Percentiles rank a stretch among this genome's conserved stretches.
Evolutionary conservation across 2,329 filamentous ascomycete species (phyloP).

Genomic region (Phaeosphaeria sp.): DNA sequence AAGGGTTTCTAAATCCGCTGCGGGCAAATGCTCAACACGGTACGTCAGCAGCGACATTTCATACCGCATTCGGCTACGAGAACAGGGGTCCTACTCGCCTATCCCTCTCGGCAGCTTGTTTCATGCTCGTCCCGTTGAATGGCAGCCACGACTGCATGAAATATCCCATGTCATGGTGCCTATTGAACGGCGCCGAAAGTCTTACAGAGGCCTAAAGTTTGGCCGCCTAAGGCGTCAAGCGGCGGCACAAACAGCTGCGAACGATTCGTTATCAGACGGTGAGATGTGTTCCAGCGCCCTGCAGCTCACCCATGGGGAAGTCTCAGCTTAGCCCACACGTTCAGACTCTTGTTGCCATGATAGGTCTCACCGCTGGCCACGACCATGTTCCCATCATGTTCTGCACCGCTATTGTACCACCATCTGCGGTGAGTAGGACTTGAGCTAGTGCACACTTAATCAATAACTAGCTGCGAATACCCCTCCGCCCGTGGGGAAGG

Average conservation of each 20-base stretch:
- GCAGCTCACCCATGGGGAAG: constrained; percentile 5
- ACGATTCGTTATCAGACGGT: constrained; percentile 33
- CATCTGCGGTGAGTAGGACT: neutral
- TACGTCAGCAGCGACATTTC: constrained; percentile 28
- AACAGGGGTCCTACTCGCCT: constrained; percentile 15
- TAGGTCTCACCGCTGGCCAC: neutral
- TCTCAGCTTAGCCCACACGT: constrained; percentile 5
- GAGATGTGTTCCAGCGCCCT: constrained; percentile 15
- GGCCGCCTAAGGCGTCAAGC: neutral
- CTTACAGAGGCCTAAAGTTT: neutral
- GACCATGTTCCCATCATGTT: neutral
- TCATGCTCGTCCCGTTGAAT: neutral
- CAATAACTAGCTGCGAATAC: neutral
- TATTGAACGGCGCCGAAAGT: neutral
- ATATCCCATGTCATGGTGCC: neutral
- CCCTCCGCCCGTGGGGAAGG: neutral
- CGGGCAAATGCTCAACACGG: constrained; percentile 19
- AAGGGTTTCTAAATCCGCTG: constrained; percentile 28
- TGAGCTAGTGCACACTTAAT: neutral
- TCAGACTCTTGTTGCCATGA: constrained; percentile 2
- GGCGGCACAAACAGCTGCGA: neutral
- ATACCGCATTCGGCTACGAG: constrained; percentile 5
- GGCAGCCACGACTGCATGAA: neutral
- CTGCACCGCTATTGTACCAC: neutral
- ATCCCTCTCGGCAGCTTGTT: constrained; percentile 15